phyloP scores from a whole-genome alignment of 306 rosid species.

The Trichosanthes truncata region DNA sequence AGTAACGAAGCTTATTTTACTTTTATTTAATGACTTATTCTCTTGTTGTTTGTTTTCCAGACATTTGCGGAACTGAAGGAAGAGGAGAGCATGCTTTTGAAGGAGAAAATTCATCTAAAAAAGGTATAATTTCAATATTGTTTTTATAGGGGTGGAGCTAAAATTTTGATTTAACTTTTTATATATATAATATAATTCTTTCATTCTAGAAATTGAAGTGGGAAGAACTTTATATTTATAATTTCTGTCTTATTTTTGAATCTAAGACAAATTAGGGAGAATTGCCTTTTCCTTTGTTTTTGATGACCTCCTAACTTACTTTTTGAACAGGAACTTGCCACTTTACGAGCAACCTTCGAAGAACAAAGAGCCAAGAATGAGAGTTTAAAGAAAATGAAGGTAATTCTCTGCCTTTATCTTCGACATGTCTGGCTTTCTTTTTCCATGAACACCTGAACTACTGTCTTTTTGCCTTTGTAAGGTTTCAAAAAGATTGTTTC shows the following conservation, averaged over 20 bases:
- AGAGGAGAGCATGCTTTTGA: conserved; percentile 62
- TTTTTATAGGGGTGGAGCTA: neutral
- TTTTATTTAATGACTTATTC: neutral
- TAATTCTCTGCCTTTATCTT: conserved; percentile 11
- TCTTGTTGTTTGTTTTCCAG: conserved; percentile 17
- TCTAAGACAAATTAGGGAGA: neutral
- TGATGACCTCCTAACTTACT: neutral
- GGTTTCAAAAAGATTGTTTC: neutral
- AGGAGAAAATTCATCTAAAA: conserved; percentile 40
- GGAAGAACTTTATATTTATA: no score
- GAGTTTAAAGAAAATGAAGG: conserved; percentile 79
- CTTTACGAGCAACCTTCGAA: conserved; percentile 34
- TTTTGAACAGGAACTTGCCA: conserved; percentile 50
- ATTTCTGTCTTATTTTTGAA: no score
- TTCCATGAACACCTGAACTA: neutral
- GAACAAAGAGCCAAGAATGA: conserved; percentile 49
- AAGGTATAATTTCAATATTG: conserved; percentile 31
- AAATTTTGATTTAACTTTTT: neutral
- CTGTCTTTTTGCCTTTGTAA: neutral
- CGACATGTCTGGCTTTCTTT: neutral
- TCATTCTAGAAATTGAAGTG: neutral
- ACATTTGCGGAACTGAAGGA: conserved; percentile 71
- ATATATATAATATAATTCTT: neutral
- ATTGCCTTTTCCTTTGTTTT: neutral
- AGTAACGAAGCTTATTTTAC: neutral